These are phyloP conservation scores for Pueraria montana DNA, from an alignment of 306 rosid genomes.

Conservation along the genomic window DNA sequence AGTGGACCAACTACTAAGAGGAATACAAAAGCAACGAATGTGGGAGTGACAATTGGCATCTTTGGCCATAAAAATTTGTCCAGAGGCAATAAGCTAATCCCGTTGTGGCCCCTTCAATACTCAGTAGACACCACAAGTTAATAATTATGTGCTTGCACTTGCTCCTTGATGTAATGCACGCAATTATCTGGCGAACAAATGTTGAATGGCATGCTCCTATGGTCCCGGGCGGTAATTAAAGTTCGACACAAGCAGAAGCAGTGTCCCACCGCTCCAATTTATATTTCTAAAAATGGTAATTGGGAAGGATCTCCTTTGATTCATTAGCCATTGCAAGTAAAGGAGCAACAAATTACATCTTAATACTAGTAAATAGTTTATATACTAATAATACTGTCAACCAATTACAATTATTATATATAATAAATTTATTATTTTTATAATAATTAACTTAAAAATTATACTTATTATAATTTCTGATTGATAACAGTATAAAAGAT, in stretches of 20 bases:
- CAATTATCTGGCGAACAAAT: not conserved
- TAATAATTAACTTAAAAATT: too few relatives aligned
- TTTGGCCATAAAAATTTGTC: not conserved
- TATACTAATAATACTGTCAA: too few relatives aligned
- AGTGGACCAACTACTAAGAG: constrained; percentile 4
- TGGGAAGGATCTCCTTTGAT: not conserved
- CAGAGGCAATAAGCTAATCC: not conserved
- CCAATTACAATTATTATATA: too few relatives aligned
- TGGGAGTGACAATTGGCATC: constrained; percentile 2
- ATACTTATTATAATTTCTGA: too few relatives aligned
- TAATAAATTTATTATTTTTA: too few relatives aligned
- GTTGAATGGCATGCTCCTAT: not conserved
- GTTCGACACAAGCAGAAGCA: not conserved
- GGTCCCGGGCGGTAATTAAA: not conserved
- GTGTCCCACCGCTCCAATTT: not conserved
- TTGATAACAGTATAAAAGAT: too few relatives aligned
- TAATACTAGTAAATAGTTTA: too few relatives aligned
- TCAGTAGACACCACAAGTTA: not conserved
- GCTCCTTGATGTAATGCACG: too few relatives aligned
- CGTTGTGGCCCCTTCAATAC: not conserved
- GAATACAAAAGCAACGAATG: constrained; percentile 12
- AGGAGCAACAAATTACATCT: too few relatives aligned
- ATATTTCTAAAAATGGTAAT: not conserved
- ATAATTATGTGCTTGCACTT: not conserved
- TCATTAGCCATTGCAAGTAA: too few relatives aligned